Conservation (phyloP, 1,284 basidiomycete genomes). For the Mixia osmundae region DNA sequence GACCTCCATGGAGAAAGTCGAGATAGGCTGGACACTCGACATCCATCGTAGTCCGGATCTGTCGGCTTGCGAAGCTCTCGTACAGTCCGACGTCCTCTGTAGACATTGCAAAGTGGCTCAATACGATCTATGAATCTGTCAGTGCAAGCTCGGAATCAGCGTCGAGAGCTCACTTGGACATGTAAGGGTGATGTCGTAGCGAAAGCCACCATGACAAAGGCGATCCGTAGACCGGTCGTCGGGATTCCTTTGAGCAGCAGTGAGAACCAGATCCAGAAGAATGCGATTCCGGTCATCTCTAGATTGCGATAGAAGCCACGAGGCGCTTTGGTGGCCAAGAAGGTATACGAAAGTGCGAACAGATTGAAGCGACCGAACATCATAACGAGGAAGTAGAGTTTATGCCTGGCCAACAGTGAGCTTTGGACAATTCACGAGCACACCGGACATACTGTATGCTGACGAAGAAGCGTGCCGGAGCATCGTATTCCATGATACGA, state of each 20-base stretch:
- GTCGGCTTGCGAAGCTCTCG: slow-evolving; percentile 79
- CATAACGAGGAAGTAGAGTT: slow-evolving; percentile 80
- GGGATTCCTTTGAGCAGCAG: slow-evolving; percentile 38
- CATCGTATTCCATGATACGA: slow-evolving; percentile 58
- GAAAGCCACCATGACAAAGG: slow-evolving; percentile 55
- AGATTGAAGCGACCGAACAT: slow-evolving; percentile 87
- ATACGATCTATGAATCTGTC: slow-evolving; percentile 47
- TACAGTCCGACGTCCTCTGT: slow-evolving; percentile 70
- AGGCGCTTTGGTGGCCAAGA: slow-evolving; percentile 34
- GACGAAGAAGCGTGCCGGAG: slow-evolving; percentile 40
- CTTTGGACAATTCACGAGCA: background rate
- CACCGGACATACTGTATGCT: slow-evolving; percentile 33
- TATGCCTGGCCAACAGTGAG: slow-evolving; percentile 29
- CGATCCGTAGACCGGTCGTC: slow-evolving; percentile 37
- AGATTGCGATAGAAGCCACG: slow-evolving; percentile 24
- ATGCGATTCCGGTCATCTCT: slow-evolving; percentile 40
- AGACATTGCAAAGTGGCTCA: slow-evolving; percentile 93
- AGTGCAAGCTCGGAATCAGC: slow-evolving; percentile 24
- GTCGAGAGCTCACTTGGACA: slow-evolving; percentile 34
- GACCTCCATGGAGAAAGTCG: slow-evolving; percentile 76
- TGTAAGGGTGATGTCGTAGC: slow-evolving; percentile 60
- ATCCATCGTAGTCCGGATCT: slow-evolving; percentile 87
- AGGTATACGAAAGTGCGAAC: slow-evolving; percentile 64
- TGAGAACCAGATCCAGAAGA: slow-evolving; percentile 64
- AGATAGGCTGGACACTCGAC: slow-evolving; percentile 64